Base-by-base conservation (phyloP, 148 eudicot species). In the Persicaria tinctoria region DNA sequence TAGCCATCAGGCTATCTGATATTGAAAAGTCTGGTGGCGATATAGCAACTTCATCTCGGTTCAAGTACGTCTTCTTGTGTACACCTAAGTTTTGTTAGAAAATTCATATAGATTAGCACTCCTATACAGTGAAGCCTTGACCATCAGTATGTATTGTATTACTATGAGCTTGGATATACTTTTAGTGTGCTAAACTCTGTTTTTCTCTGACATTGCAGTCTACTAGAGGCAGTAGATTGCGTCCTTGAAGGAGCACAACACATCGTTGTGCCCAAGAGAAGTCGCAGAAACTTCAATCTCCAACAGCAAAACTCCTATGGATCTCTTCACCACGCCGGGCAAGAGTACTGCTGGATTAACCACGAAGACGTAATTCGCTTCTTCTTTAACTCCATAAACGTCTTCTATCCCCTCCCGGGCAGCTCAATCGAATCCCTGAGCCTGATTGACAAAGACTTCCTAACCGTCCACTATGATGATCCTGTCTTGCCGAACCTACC, bases 281-380 rank as follows among this genome's bases (percentile, higher is more conserved):
- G 69, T 75, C 79, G 20, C 56, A 70, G 14, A 14, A 72, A 48
- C 11, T 79, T 48, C 57, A 68, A 41, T n/a, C 49, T 44, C 8
- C 86, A 86, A 48, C 89, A 88, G 51, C 87, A 80, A 80, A 78
- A 47, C 46, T 79, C 56, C 47, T 79, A 53, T 3, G 87, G 86
- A 53, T 68, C 72, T 18, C 17, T 46, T 8, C 18, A 68, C 4
- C 49, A 68, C 8, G 50, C 17, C 12, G 72, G 72, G 49, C 82
- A 71, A 10, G 79, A 81, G 48, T 93, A 70, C 49, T 93, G 97
- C 77, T 85, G 90, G 88, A 83, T 93, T 76, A 86, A 89, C 18
- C 95, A 88, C 38, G 97, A 93, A 86, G 98, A 93, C 47, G 81
- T 93, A 32, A 76, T 88, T 72, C 98, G 98, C 46, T 93, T 84